Base-by-base conservation (phyloP, 352 stramenopile genomes). In the Elongisporangium undulatum region DNA sequence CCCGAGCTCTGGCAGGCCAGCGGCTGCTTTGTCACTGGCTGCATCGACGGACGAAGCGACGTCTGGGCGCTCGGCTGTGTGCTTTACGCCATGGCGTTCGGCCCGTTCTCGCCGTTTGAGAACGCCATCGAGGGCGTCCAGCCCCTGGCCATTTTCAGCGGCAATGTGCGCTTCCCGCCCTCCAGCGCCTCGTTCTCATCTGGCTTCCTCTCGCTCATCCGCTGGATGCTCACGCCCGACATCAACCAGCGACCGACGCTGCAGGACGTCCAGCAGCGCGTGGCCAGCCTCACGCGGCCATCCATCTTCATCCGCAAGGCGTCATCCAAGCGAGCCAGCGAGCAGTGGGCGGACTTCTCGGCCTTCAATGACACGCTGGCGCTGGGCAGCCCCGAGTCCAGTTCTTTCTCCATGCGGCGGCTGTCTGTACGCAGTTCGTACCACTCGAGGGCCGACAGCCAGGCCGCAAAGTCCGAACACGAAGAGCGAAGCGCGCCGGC, bases 21-120 rank as follows among this genome's bases (percentile, higher is more conserved):
- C 10, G 61, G 52, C 13, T 63, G 55, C 6, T 49, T 53, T 1
- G 45, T 71, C 1, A 56, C 70, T 26, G 63, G 62, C 5, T 29
- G 69, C 2, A 19, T 95, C 7, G 77, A 86, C 48, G 85, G 82
- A 15, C 83, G 82, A 16, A 74, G 86, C 0, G 93, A 98, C 65
- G 87, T 98, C 22, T 98, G 92, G 92, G 82, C 76, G 41, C 80
- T 97, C 22, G 93, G 93, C 4, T 97, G 91, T 58, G 61, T 93
- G 13, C 69, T 98, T 0, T 98, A 96, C 68, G 90, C 89, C 1
- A 90, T 98, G 70, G 80, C 94, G 38, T 98, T 92, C 67, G 92
- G 93, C 3, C 81, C 83, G 16, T 87, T 83, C 51, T 97, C 88
- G 51, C 94, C 94, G 0, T 97, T 97, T 67, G 94, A 98, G 62